Base-by-base conservation (phyloP, 441 rosid genomes). In the Populus hybrid region DNA sequence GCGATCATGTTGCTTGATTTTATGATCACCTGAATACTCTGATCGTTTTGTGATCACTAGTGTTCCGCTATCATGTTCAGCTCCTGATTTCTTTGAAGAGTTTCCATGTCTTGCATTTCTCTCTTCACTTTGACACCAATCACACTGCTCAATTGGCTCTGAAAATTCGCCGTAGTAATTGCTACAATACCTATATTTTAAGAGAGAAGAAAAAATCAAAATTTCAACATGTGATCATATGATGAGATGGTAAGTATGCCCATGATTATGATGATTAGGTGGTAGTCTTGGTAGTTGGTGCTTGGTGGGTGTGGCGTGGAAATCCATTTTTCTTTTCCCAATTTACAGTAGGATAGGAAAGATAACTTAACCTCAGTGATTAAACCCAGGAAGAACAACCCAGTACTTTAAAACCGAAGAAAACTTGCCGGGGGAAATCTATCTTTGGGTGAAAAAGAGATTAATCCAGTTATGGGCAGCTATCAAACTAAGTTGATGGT, bases 41-140 rank as follows among this genome's bases (percentile, higher is more conserved):
- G 97, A 91, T 81, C 91, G 88, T 84, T 82, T 86, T 2, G 86
- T 80, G 76, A 80, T 28, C 30, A 28, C 81, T 76, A 79, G 67
- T 61, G 82, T 84, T 63, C 84, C 86, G 12, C 67, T 76, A 36
- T 80, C 91, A 30, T 78, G 72, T 3, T 61, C 79, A 1, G 80
- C 69, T 1, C 75, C 82, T 3, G 89, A 78, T 86, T 91, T 91
- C 84, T 84, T 91, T 19, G 94, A 88, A 0, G 95, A 86, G 78
- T 87, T 85, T 19, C 88, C 85, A 11, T 84, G 84, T 75, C 83
- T 86, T 19, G 64, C 69, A 80, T 78, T 83, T 63, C 81, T 87
- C 82, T 77, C 85, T 81, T 95, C 98, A 78, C 89, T 90, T 70
- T 77, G 92, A 85, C 99, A 95, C 99, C 99, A 95, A 87, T 95